phyloP scores from a whole-genome alignment of 805 yeast genomes.

The Yueomyces sp. region DNA sequence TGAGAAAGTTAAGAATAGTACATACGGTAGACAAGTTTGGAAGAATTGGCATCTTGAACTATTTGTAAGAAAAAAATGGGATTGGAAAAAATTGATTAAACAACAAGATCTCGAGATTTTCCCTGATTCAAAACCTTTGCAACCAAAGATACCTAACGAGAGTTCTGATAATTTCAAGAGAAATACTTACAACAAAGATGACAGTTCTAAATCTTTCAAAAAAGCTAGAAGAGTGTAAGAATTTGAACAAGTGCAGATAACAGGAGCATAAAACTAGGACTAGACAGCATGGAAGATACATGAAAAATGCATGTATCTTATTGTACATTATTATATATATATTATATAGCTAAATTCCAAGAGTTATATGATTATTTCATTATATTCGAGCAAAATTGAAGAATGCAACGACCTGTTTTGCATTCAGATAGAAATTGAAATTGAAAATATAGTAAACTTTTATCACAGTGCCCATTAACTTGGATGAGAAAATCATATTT shows the following conservation, averaged over 20 bases:
- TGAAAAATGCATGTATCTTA: too few relatives aligned
- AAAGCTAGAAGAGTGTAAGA: background rate
- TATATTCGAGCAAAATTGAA: too few relatives aligned
- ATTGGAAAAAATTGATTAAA: conserved; percentile 64
- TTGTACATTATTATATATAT: too few relatives aligned
- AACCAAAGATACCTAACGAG: conserved; percentile 12
- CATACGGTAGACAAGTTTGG: conserved; percentile 88
- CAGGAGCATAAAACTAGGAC: too few relatives aligned
- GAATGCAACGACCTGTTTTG: too few relatives aligned
- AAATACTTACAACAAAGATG: background rate
- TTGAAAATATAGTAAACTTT: too few relatives aligned
- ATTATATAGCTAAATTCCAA: too few relatives aligned
- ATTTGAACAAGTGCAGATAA: background rate
- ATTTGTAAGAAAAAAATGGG: conserved; percentile 36
- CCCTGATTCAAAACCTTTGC: conserved; percentile 24
- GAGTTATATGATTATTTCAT: too few relatives aligned
- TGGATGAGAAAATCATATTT: conserved; percentile 1
- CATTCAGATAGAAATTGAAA: too few relatives aligned
- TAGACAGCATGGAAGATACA: too few relatives aligned
- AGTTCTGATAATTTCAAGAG: background rate
- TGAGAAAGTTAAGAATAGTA: conserved; percentile 66
- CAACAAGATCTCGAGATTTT: conserved; percentile 33
- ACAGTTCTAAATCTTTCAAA: background rate
- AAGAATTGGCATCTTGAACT: conserved; percentile 86
- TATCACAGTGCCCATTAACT: too few relatives aligned